These are phyloP conservation scores for Chytriomyces confervae DNA, from an alignment of 192 early-diverging fungal genomes.

Conservation along the genomic window DNA sequence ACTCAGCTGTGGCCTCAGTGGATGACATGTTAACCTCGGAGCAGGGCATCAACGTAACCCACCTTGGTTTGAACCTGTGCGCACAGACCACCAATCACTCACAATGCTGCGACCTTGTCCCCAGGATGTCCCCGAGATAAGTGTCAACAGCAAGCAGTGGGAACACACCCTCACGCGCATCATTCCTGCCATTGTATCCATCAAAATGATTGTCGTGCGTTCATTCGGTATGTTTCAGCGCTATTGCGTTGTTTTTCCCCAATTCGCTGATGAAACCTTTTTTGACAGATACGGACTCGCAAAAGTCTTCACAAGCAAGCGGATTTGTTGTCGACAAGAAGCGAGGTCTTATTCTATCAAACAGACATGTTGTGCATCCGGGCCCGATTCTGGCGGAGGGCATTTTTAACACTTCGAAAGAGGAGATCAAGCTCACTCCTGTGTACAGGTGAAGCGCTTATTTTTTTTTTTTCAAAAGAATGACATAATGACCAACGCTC, in stretches of 20 bases:
- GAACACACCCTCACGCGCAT: constrained; percentile 70
- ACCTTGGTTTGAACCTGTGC: no score
- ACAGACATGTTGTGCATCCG: constrained; percentile 73
- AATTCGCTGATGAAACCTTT: background rate
- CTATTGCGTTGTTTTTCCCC: background rate
- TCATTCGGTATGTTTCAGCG: constrained; percentile 36
- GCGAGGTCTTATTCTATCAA: constrained; percentile 70
- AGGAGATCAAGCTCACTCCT: constrained; percentile 74
- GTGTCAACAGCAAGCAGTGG: constrained; percentile 49
- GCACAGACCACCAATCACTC: no score
- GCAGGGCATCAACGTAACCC: no score
- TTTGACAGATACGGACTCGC: constrained; percentile 68
- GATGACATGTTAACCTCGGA: no score
- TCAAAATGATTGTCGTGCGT: constrained; percentile 71
- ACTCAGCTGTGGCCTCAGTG: no score
- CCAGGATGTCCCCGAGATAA: no score
- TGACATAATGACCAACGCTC: constrained; percentile 58
- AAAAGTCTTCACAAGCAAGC: constrained; percentile 72
- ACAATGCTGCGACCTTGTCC: no score
- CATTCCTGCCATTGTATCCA: constrained; percentile 76
- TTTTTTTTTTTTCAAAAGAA: background rate
- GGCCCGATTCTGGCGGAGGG: constrained; percentile 62
- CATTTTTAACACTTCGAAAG: constrained; percentile 52
- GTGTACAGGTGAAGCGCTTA: constrained; percentile 55
- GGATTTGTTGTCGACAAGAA: constrained; percentile 81